Base-by-base conservation (phyloP, 352 stramenopile genomes). In the Thraustochytrium striatum region DNA sequence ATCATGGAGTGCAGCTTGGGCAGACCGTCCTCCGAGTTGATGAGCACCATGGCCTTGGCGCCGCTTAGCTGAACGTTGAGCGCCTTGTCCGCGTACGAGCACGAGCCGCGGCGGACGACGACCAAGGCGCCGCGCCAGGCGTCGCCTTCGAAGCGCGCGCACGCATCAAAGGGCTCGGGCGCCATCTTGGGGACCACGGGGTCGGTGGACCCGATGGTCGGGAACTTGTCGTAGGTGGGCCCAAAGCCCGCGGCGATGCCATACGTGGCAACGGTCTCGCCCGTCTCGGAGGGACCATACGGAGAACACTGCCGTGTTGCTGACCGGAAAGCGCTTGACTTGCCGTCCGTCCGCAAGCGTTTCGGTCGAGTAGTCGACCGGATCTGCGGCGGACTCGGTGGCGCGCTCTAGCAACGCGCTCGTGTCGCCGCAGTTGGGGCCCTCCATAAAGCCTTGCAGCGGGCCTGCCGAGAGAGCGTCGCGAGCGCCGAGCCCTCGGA, bases 11-110 rank as follows among this genome's bases (percentile, higher is more conserved):
- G 25, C 9, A 75, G 65, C 28, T 44, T 36, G 35, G 8, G 43
- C 65, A 70, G 19, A 28, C 44, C 65, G 5, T 9, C 32, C n/a
- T 75, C 65, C 11, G 41, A 16, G 52, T 75, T 75, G 3, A 75
- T 30, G 8, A 75, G 32, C 0, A 75, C 30, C 11, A 75, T 21
- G 35, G 30, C 65, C 2, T 25, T 9, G 35, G 30, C 65, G 16
- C 65, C 65, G 13, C 41, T 43, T 21, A 33, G 43, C 41, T 75
- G 65, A 7, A 61, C 30, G 52, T 65, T 68, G 43, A 75, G 3
- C 9, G 65, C 39, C 41, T 75, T 75, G 65, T 75, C 65, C 16
- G 43, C 65, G 25, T 55, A 75, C n/a, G 65, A 62, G 50, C 65
- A 75, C 35, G 41, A 9, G 21, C 65, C 65, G 35, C 65, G 65